phyloP scores from a whole-genome alignment of 169 alveolate species.

The Cryptosporidium canis region DNA sequence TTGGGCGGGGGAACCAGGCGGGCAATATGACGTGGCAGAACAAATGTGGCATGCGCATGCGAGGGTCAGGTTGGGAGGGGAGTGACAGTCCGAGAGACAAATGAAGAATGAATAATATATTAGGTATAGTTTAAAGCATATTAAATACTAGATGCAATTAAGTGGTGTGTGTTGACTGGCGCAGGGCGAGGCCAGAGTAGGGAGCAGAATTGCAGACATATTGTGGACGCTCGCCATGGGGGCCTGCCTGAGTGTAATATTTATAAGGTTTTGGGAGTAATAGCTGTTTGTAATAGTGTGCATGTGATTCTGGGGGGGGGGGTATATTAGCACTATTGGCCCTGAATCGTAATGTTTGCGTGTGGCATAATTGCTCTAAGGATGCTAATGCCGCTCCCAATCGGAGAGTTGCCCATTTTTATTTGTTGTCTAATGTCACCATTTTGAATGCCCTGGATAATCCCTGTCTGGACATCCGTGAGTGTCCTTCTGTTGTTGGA shows the following conservation, averaged over 20 bases:
- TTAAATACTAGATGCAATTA: background rate
- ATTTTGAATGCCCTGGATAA: slow-evolving; percentile 7
- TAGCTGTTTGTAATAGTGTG: background rate
- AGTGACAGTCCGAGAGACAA: background rate
- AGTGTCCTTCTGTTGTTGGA: background rate
- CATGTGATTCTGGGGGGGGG: background rate
- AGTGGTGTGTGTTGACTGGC: too few species aligned
- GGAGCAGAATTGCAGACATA: too few species aligned
- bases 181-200: too few species aligned
- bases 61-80: background rate
- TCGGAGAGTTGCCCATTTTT: slow-evolving; percentile 2
- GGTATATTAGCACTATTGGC: slow-evolving; percentile 1
- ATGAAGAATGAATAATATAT: background rate
- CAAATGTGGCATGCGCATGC: background rate
- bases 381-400: slow-evolving; percentile 29
- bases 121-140: background rate
- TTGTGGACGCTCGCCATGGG: too few species aligned
- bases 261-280: too few species aligned
- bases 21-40: background rate
- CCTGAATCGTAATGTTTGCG: slow-evolving; percentile 69
- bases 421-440: slow-evolving; percentile 23
- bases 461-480: background rate
- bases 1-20: background rate
- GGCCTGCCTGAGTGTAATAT: too few species aligned
- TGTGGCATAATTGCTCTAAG: slow-evolving; percentile 71